Evolutionary conservation across 2,329 filamentous ascomycete genomes (phyloP).

Genomic region (Rasamsonia emersonii): DNA sequence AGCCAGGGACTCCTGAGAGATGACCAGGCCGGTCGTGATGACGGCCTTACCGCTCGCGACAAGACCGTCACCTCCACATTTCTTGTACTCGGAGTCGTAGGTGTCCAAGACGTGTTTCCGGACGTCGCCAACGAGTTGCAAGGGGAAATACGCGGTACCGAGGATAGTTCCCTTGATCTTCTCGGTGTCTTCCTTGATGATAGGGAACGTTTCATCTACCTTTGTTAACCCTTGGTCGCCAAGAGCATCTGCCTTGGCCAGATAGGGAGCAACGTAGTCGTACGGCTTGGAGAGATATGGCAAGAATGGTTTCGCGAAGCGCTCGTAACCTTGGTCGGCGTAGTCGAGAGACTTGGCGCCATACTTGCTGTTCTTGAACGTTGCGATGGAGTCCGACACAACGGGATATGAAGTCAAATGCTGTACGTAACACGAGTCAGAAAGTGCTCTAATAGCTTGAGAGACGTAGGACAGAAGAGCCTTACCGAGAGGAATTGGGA

Average conservation of each 20-base stretch:
- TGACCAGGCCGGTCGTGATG: constrained; percentile 57
- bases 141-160: constrained; percentile 53
- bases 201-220: constrained; percentile 63
- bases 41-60: constrained; percentile 63
- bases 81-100: constrained; percentile 39
- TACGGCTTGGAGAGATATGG: constrained; percentile 73
- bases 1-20: constrained; percentile 56
- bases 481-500: constrained; percentile 39
- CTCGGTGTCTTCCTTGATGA: constrained; percentile 65
- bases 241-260: constrained; percentile 69
- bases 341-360: constrained; percentile 75
- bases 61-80: constrained; percentile 47
- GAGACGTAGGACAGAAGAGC: constrained; percentile 14
- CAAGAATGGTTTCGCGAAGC: constrained; percentile 67
- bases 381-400: constrained; percentile 66
- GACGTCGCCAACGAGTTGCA: constrained; percentile 54
- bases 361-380: constrained; percentile 72
- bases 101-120: constrained; percentile 36
- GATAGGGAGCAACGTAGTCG: constrained; percentile 74
- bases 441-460: no score
- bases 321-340: constrained; percentile 65
- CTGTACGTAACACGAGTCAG: no score
- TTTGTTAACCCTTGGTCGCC: constrained; percentile 62
- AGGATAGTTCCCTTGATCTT: constrained; percentile 60
- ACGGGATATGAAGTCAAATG: constrained; percentile 80